Evolutionary conservation across 306 rosid genomes (phyloP), one percentile per base, ranked within the genome.

Genomic region (Trichosanthes cucumerina): DNA sequence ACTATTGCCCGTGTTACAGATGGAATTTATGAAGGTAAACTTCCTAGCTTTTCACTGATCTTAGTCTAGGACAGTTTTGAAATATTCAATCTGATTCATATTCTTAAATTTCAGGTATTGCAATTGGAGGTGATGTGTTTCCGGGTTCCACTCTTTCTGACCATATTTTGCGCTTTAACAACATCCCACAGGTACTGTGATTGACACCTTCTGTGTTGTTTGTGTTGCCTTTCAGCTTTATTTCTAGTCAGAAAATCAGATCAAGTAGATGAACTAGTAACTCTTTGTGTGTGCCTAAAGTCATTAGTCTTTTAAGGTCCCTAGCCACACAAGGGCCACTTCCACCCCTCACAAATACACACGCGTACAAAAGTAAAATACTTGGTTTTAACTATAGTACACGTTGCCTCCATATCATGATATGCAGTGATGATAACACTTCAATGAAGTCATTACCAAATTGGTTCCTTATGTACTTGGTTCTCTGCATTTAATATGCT

Each of bases 81-180:
- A 77, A 73, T 64, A 52, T 65, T 52, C 82, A 46, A 62, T 31
- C 33, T 6, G 36, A 43, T 57, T 81, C 70, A n/a, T 6, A 4
- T 66, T 39, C 74, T 38, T 85, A 79, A 83, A 75, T 65, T 31
- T 53, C 65, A 95, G 99, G 99, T 82, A 87, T 96, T 87, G 97
- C 99, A 72, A 96, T 96, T 86, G 99, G 99, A 87, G 99, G 99
- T 78, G 99, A 96, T 81, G 99, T 96, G 85, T 96, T 96, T 85
- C 99, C 97, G 0, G 98, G 99, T 63, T 96, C 99, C 82, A 96
- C 98, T 28, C 98, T 96, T 54, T 93, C 99, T 59, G 99, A 96
- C 78, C 99, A 96, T 86, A 93, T 96, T 81, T 88, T 93, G 87
- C 93, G 99, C 86, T 90, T 91, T 88, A 93, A 96, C 92, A 91